A percentile compares a stretch with the other conserved stretches of the same genome.
Evolutionary conservation across 805 yeast genomes (phyloP).

Genomic region (Kuraishia hungarica): DNA sequence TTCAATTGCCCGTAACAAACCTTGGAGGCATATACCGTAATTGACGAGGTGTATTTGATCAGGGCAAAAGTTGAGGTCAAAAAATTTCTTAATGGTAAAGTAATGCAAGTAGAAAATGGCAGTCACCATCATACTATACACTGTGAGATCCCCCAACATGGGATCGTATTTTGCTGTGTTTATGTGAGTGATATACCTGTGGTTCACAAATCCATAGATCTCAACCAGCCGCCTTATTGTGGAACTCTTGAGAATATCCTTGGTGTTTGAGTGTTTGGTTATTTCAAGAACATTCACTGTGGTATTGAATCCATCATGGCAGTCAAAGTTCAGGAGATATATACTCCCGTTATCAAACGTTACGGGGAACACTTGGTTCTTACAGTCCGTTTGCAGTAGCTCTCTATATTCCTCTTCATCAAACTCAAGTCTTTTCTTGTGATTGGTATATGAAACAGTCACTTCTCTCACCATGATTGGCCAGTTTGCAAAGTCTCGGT

Average conservation of each 20-base stretch:
- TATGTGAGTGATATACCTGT: conserved; percentile 15
- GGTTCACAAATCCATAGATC: conserved; percentile 21
- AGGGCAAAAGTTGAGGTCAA: conserved; percentile 14
- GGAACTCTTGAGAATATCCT: conserved; percentile 17
- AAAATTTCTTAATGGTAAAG: conserved; percentile 13
- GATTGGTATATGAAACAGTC: conserved; percentile 16
- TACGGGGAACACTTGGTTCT: conserved; percentile 22
- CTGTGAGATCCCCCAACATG: conserved; percentile 9
- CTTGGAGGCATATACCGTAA: conserved; percentile 1
- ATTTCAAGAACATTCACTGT: conserved; percentile 19
- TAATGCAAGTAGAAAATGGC: conserved; percentile 20
- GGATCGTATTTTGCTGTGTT: conserved; percentile 12
- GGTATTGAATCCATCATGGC: conserved; percentile 8
- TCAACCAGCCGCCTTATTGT: conserved; percentile 21
- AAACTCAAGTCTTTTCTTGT: conserved; percentile 18
- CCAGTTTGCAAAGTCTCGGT: conserved; percentile 12
- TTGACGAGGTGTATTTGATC: not conserved
- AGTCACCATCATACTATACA: conserved; percentile 17
- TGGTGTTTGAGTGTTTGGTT: conserved; percentile 13
- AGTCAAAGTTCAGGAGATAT: conserved; percentile 19
- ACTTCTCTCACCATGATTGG: conserved; percentile 16
- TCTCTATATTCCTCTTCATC: conserved; percentile 20
- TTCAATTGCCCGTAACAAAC: not conserved
- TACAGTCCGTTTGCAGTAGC: conserved; percentile 15
- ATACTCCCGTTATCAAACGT: conserved; percentile 19